A percentile compares a stretch with the other conserved stretches of the same genome.
These are phyloP conservation scores for Gyromitra esculenta DNA, from an alignment of 2,329 filamentous ascomycete species.

Conservation along the genomic window DNA sequence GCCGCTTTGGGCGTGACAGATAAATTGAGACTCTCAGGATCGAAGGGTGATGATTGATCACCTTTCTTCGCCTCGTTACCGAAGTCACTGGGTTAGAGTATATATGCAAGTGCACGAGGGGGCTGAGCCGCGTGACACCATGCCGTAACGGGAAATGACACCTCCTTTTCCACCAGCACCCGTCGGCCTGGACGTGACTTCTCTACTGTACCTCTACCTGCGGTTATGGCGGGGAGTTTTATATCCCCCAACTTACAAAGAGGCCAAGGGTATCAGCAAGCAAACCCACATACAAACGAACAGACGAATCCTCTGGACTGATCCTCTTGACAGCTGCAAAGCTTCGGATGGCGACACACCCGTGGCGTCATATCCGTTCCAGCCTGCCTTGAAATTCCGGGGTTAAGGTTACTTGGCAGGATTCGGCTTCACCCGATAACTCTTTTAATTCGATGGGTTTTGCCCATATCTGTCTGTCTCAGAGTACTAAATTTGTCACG, in stretches of 20 bases:
- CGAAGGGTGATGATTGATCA: constrained; percentile 47
- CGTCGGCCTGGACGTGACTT: constrained; percentile 37
- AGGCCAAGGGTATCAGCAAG: not conserved
- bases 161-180: constrained; percentile 33
- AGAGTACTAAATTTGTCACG: not conserved
- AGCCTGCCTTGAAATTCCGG: constrained; percentile 25
- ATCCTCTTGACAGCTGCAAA: constrained; percentile 40
- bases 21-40: constrained; percentile 36
- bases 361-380: constrained; percentile 44
- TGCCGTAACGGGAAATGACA: constrained; percentile 41
- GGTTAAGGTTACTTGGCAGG: constrained; percentile 32
- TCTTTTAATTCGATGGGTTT: not conserved
- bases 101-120: constrained; percentile 29
- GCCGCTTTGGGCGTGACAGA: constrained; percentile 50
- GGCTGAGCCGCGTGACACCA: constrained; percentile 51
- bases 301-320: not conserved
- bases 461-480: not conserved
- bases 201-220: constrained; percentile 16
- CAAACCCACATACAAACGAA: not conserved
- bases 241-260: not conserved
- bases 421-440: constrained; percentile 14
- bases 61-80: constrained; percentile 31
- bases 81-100: constrained; percentile 36
- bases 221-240: no score
- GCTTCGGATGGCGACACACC: constrained; percentile 32